Conservation (phyloP, 2,329 filamentous ascomycete genomes). For the Cryphonectria japonica region DNA sequence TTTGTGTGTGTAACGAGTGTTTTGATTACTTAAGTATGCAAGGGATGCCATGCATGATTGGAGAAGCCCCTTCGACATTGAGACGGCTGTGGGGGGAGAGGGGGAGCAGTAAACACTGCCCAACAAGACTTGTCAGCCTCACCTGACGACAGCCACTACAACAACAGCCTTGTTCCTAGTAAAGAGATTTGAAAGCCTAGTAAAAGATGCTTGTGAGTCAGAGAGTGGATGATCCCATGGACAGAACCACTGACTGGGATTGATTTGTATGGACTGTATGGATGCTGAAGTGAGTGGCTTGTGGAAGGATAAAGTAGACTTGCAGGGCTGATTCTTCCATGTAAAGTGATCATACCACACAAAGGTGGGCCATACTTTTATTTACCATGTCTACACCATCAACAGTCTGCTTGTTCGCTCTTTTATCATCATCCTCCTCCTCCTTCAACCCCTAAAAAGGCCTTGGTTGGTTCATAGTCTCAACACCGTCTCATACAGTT, state of each 20-base stretch:
- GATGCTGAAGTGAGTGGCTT: not conserved
- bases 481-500: not conserved
- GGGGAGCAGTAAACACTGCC: too few species aligned
- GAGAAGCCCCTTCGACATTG: not conserved
- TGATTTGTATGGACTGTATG: not conserved
- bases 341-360: too few species aligned
- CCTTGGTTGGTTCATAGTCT: too few species aligned
- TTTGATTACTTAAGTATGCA: not conserved
- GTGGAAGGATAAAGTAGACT: not conserved
- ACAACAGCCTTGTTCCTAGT: too few species aligned
- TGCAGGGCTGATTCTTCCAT: not conserved
- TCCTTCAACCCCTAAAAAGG: too few species aligned
- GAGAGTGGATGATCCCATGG: not conserved
- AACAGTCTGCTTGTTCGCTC: not conserved
- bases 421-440: not conserved
- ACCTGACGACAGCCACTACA: too few species aligned
- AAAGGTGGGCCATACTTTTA: not conserved
- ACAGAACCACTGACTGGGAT: not conserved
- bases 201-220: not conserved
- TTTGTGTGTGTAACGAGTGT: not conserved
- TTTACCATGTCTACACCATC: not conserved
- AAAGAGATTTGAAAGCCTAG: too few species aligned
- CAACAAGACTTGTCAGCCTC: too few species aligned
- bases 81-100: not conserved
- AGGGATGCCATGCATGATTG: not conserved